Evolutionary conservation across 2,329 filamentous ascomycete genomes (phyloP).

Genomic region (Penicillium olsonii): DNA sequence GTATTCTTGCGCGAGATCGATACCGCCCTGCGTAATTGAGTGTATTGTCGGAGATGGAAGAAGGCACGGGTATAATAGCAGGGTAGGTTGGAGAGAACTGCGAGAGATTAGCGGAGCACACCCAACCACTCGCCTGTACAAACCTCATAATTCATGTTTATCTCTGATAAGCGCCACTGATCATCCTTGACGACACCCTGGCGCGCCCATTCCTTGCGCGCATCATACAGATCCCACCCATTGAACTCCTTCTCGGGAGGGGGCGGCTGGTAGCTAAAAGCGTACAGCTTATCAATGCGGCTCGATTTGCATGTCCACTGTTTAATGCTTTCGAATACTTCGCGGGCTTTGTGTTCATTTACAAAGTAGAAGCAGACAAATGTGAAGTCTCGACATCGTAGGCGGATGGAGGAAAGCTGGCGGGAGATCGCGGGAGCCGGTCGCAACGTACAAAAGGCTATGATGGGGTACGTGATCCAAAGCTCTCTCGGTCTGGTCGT

Average conservation of each 20-base stretch:
- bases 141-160: constrained; percentile 82
- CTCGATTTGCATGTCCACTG: constrained; percentile 78
- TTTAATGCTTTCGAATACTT: constrained; percentile 86
- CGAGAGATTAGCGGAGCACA: constrained; percentile 23
- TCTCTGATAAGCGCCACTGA: constrained; percentile 83
- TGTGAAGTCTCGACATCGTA: constrained; percentile 90
- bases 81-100: constrained; percentile 92
- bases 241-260: constrained; percentile 72
- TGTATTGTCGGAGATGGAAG: constrained; percentile 91
- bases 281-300: constrained; percentile 84
- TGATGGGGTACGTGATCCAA: constrained; percentile 95
- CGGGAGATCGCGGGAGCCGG: constrained; percentile 69
- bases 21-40: constrained; percentile 90
- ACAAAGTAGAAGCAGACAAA: constrained; percentile 89
- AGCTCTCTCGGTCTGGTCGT: constrained; percentile 64
- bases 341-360: constrained; percentile 71
- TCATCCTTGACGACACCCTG: constrained; percentile 84
- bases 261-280: constrained; percentile 79
- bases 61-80: constrained; percentile 77
- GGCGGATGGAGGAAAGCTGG: constrained; percentile 76
- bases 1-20: constrained; percentile 84
- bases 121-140: constrained; percentile 11
- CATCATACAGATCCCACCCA: constrained; percentile 84
- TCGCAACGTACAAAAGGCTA: constrained; percentile 75
- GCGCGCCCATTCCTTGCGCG: constrained; percentile 79